Evolutionary conservation across 1,139 yeast species (phyloP).

Genomic region (Pichia sp.): DNA sequence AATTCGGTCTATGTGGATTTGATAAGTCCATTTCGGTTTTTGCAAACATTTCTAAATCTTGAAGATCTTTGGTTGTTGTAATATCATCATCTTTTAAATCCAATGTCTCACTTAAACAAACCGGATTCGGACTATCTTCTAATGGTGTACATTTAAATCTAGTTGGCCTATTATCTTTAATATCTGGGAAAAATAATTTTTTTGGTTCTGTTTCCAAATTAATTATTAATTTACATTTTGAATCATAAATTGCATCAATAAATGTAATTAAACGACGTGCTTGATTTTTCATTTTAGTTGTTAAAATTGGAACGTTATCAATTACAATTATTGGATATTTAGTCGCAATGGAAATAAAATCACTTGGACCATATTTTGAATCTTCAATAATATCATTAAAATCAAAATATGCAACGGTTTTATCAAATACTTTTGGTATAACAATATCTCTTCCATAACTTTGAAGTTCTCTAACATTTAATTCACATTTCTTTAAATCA

Average conservation of each 20-base stretch:
- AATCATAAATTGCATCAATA: constrained; percentile 63
- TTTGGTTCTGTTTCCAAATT: constrained; percentile 46
- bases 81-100: too few species aligned
- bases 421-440: constrained; percentile 35
- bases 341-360: constrained; percentile 63
- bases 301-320: constrained; percentile 57
- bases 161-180: constrained; percentile 1
- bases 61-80: constrained; percentile 24
- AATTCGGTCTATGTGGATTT: constrained; percentile 66
- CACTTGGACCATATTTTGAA: constrained; percentile 52
- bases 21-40: constrained; percentile 53
- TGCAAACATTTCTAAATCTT: constrained; percentile 66
- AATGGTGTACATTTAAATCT: constrained; percentile 20
- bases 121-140: constrained; percentile 17
- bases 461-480: constrained; percentile 31
- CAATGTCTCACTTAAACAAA: constrained; percentile 7
- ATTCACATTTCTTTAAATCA: constrained; percentile 20
- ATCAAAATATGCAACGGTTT: constrained; percentile 43
- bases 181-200: constrained; percentile 53
- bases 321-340: constrained; percentile 49
- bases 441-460: constrained; percentile 52
- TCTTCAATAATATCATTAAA: constrained; percentile 55
- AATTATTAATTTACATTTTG: constrained; percentile 52
- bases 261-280: constrained; percentile 63
- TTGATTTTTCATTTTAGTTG: constrained; percentile 55